Percentiles rank a stretch among this genome's conserved stretches.
Evolutionary conservation across 1,284 basidiomycete species (phyloP).

Genomic region (Afroboletus lepidellus): DNA sequence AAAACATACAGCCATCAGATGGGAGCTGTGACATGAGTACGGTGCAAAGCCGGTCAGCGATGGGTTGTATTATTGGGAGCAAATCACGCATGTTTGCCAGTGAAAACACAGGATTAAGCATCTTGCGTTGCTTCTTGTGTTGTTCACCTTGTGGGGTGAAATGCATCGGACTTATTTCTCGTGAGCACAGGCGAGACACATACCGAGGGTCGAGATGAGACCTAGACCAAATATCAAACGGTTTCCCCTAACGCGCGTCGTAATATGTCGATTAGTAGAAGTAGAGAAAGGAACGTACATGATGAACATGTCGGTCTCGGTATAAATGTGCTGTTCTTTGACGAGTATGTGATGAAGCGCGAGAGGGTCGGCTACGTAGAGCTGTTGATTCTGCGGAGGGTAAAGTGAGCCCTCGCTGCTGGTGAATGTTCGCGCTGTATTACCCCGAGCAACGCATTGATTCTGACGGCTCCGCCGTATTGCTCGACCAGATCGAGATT

Average conservation of each 20-base stretch:
- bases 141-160: slow-evolving; percentile 40
- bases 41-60: slow-evolving; percentile 37
- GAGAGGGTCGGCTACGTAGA: slow-evolving; percentile 49
- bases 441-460: slow-evolving; percentile 55
- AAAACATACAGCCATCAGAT: slow-evolving; percentile 28
- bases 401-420: neutral
- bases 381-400: slow-evolving; percentile 37
- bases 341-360: slow-evolving; percentile 46
- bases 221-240: slow-evolving; percentile 29
- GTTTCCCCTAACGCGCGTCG: slow-evolving; percentile 36
- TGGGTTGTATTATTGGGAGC: slow-evolving; percentile 45
- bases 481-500: slow-evolving; percentile 43
- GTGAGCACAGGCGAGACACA: slow-evolving; percentile 30
- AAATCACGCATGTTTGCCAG: slow-evolving; percentile 45
- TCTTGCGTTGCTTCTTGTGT: slow-evolving; percentile 49
- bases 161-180: slow-evolving; percentile 6
- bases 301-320: slow-evolving; percentile 50
- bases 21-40: slow-evolving; percentile 14
- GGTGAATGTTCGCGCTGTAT: neutral
- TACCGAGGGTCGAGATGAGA: slow-evolving; percentile 33
- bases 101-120: slow-evolving; percentile 50
- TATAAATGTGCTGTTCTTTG: slow-evolving; percentile 50
- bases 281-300: slow-evolving; percentile 35
- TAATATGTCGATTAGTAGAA: slow-evolving; percentile 18
- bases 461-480: slow-evolving; percentile 49